Evolutionary conservation across 352 stramenopile species (phyloP).

Genomic region (Thalassiosira hispida): DNA sequence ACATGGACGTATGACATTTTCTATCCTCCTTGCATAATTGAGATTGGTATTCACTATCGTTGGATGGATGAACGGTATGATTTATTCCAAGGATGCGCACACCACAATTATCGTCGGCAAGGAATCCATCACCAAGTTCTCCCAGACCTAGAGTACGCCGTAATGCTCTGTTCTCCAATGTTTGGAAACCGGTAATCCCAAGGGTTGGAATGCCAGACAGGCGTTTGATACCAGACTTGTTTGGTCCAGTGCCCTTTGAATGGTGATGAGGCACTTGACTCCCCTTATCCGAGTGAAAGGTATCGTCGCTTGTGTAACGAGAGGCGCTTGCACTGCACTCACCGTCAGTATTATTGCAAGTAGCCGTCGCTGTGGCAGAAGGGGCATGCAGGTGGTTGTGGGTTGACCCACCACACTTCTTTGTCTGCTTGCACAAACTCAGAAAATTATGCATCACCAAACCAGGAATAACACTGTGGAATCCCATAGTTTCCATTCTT

Average conservation of each 20-base stretch:
- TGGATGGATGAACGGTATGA: conserved; percentile 11
- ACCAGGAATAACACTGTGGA: conserved; percentile 14
- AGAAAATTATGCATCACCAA: conserved; percentile 32
- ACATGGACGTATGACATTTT: conserved; percentile 13
- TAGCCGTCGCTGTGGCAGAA: neutral
- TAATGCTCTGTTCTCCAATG: conserved; percentile 36
- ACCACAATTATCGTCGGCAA: neutral
- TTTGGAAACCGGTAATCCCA: conserved; percentile 32
- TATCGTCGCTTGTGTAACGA: conserved; percentile 1
- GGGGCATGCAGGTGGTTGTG: neutral
- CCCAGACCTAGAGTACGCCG: conserved; percentile 3
- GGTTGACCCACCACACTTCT: neutral
- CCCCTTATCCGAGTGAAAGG: conserved; percentile 1
- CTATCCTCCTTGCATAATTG: conserved; percentile 20
- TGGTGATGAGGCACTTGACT: neutral
- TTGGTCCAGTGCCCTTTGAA: neutral
- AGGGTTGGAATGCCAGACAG: conserved; percentile 22
- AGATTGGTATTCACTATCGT: conserved; percentile 3
- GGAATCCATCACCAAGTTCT: neutral
- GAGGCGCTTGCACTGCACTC: conserved; percentile 3
- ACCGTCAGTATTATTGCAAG: conserved; percentile 3
- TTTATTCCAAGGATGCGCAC: conserved; percentile 36
- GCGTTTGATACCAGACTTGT: neutral
- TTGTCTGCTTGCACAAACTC: neutral
- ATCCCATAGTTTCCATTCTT: neutral